Evolutionary conservation across 352 stramenopile genomes (phyloP).

Genomic region (Globisporangium megalacanthum): DNA sequence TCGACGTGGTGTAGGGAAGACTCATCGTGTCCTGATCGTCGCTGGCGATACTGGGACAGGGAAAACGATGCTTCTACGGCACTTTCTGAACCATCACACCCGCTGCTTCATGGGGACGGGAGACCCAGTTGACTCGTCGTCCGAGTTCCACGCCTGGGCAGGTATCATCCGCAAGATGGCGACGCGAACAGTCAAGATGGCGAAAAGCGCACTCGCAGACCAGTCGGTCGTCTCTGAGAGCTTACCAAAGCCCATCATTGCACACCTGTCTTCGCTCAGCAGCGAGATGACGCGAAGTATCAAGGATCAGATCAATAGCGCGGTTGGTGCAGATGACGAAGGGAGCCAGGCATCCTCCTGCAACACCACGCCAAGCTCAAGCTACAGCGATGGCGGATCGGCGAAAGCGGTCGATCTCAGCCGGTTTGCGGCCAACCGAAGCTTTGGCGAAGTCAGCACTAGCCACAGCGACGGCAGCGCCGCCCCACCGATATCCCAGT

Average conservation of each 20-base stretch:
- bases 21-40: constrained; percentile 45
- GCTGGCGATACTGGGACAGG: constrained; percentile 54
- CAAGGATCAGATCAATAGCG: constrained; percentile 2
- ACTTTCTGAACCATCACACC: constrained; percentile 44
- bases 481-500: background rate
- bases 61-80: constrained; percentile 62
- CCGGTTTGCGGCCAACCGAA: background rate
- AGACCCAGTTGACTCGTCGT: constrained; percentile 48
- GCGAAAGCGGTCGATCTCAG: background rate
- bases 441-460: background rate
- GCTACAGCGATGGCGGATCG: background rate
- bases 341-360: too few species aligned
- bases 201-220: background rate
- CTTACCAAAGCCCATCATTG: background rate
- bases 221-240: constrained; percentile 1
- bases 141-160: constrained; percentile 57
- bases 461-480: background rate
- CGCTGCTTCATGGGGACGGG: constrained; percentile 50
- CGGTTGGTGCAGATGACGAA: background rate
- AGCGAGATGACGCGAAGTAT: background rate
- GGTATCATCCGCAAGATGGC: constrained; percentile 41
- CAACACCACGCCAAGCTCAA: too few species aligned
- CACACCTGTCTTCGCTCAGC: background rate
- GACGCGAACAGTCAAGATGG: constrained; percentile 25
- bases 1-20: background rate